Base-by-base conservation (phyloP, 139 green algal genomes). In the Ettlia oleoabundans region DNA sequence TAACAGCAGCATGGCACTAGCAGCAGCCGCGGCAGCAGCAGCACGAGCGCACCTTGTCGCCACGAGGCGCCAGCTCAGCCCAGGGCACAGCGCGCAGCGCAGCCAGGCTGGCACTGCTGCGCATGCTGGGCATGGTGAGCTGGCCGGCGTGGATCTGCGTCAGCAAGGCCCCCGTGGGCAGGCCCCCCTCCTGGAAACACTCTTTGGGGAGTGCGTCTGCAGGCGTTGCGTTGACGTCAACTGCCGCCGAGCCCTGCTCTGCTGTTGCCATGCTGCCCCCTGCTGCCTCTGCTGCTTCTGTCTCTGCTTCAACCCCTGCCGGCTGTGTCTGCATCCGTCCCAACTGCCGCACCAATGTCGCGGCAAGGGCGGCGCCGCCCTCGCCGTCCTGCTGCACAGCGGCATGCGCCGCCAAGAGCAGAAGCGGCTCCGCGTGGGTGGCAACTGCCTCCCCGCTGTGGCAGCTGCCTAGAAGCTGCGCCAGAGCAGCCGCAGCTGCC, bases 341-440 rank as follows among this genome's bases (percentile, higher is more conserved):
- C 47, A 58, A 15, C 47, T 58, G 37, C 19, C 41, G 68, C 43
- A 67, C 38, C 42, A 53, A 47, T 1, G 72, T 47, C 5, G 53
- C 47, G 19, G 68, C 68, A 41, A 76, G 40, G 3, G 51, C 42
- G 0, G 24, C 33, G 7, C 28, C 18, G 22, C 72, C 47, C 51
- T 43, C 1, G 19, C 72, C 72, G 33, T 47, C 51, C 4, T 10
- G 32, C 4, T 67, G 66, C 80, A 81, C 63, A 5, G 58, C 65
- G 19, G 43, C 80, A 33, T 78, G 72, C 43, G 80, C 80, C 33
- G 62, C 32, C 15, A 78, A 24, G 40, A 85, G 80, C 64, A 75
- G 65, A 42, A 85, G 47, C 5, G 47, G 42, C 35, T 37, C 47
- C 47, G 47, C 47, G 13, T 24, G 15, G 47, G 47, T 58, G 13